phyloP scores from a whole-genome alignment of 805 yeast genomes.

The Metschnikowia peoriensis region DNA sequence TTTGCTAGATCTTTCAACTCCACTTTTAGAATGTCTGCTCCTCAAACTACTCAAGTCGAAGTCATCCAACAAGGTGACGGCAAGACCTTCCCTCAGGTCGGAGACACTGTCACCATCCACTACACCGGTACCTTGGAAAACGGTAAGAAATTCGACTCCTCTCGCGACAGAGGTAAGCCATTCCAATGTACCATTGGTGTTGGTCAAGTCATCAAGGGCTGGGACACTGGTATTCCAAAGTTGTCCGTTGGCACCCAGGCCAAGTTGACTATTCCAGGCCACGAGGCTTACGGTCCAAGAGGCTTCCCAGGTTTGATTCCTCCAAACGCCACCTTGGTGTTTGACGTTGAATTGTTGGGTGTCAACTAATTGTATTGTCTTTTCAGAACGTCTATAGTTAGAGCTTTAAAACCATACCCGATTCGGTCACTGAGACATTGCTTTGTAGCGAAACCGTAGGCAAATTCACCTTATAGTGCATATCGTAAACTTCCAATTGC shows the following conservation, averaged over 20 bases:
- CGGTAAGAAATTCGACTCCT: constrained; percentile 95
- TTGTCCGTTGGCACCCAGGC: constrained; percentile 93
- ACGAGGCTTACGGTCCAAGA: constrained; percentile 89
- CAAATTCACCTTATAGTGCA: constrained; percentile 62
- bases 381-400: not conserved
- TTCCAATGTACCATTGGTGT: constrained; percentile 93
- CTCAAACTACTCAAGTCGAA: constrained; percentile 41
- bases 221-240: constrained; percentile 95
- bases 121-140: constrained; percentile 93
- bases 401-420: constrained; percentile 1
- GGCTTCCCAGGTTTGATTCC: constrained; percentile 98
- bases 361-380: constrained; percentile 38
- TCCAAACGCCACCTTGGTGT: constrained; percentile 89
- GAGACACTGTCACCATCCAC: constrained; percentile 90
- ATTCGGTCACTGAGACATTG: constrained; percentile 3
- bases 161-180: constrained; percentile 92
- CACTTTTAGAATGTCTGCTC: constrained; percentile 34
- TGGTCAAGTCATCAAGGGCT: constrained; percentile 94
- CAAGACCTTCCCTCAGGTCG: constrained; percentile 76
- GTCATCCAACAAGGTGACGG: constrained; percentile 71
- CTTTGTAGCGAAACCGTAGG: constrained; percentile 20
- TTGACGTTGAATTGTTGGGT: constrained; percentile 72
- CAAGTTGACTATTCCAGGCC: constrained; percentile 86
- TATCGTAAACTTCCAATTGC: constrained; percentile 61
- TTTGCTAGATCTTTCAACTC: constrained; percentile 7